Conservation (phyloP, 2,329 filamentous ascomycete genomes). For the Trichoderma aggressivum region DNA sequence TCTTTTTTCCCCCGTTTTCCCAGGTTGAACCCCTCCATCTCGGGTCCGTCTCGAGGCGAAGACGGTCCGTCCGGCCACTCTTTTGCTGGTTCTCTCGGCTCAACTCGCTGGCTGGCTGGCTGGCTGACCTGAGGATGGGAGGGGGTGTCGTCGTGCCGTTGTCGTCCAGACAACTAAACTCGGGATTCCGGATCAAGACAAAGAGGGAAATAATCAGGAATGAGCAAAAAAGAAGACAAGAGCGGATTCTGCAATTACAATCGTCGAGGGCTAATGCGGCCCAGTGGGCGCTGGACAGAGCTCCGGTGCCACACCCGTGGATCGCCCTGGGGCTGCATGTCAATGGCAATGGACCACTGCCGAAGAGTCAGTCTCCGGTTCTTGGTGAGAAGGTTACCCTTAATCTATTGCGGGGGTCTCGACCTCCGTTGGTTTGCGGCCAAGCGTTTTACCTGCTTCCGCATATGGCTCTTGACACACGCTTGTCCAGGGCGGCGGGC, state of each 20-base stretch:
- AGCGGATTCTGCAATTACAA: conserved; percentile 13
- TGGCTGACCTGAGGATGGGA: not conserved
- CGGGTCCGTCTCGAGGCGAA: conserved; percentile 1
- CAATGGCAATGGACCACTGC: conserved; percentile 5
- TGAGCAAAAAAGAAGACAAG: not conserved
- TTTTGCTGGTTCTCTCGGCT: not conserved
- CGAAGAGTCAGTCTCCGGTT: not conserved
- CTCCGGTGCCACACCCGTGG: conserved; percentile 16
- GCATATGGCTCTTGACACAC: conserved; percentile 9
- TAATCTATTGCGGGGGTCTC: conserved; percentile 13
- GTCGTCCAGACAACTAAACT: not conserved
- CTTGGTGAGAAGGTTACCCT: not conserved
- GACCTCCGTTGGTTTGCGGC: not conserved
- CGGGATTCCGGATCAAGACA: not conserved
- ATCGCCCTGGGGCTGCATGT: conserved; percentile 1
- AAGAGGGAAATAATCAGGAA: not conserved
- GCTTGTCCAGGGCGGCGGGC: conserved; percentile 11
- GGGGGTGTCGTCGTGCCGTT: not conserved
- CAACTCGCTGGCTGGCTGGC: not conserved
- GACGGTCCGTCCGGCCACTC: not conserved
- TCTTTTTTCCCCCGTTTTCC: not conserved
- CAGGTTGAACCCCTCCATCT: not conserved
- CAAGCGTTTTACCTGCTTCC: conserved; percentile 15
- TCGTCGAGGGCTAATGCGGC: not conserved
- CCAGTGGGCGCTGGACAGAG: conserved; percentile 4